These are phyloP conservation scores for Globisporangium polare DNA, from an alignment of 352 stramenopile species.

Conservation along the genomic window DNA sequence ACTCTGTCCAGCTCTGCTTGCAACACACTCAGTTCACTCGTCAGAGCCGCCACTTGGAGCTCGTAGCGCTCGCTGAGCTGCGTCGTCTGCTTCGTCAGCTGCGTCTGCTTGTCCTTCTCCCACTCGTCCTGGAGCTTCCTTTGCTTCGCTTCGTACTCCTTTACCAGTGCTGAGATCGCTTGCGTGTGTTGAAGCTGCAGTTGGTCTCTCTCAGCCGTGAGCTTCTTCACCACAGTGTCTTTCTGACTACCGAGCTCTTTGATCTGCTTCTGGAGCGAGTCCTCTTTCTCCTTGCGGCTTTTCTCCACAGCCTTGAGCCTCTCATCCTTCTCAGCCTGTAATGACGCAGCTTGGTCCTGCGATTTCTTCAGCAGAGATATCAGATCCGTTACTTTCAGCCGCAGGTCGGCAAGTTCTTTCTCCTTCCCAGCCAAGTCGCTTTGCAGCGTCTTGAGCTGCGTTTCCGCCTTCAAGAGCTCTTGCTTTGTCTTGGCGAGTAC, in stretches of 20 bases:
- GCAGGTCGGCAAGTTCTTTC: slow-evolving; percentile 18
- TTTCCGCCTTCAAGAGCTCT: slow-evolving; percentile 10
- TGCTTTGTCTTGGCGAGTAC: slow-evolving; percentile 1
- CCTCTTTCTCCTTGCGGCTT: slow-evolving; percentile 41
- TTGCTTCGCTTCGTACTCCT: slow-evolving; percentile 12
- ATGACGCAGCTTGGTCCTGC: slow-evolving; percentile 24
- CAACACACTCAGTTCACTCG: slow-evolving; percentile 15
- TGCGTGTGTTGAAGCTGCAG: slow-evolving; percentile 21
- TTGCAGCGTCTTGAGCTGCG: slow-evolving; percentile 16
- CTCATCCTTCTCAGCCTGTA: slow-evolving; percentile 27
- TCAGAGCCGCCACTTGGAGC: slow-evolving; percentile 19
- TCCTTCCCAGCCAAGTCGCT: not conserved
- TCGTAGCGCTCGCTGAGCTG: slow-evolving; percentile 26
- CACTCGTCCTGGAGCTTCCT: slow-evolving; percentile 19
- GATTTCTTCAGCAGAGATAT: slow-evolving; percentile 18
- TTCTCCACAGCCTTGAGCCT: slow-evolving; percentile 26
- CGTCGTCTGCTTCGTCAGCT: slow-evolving; percentile 18
- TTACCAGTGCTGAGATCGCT: slow-evolving; percentile 16
- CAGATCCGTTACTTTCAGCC: slow-evolving; percentile 16
- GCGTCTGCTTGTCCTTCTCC: slow-evolving; percentile 13
- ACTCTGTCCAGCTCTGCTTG: slow-evolving; percentile 5
- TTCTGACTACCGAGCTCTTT: slow-evolving; percentile 26
- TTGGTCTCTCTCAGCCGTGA: slow-evolving; percentile 22
- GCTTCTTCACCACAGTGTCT: slow-evolving; percentile 26
- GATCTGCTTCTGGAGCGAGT: slow-evolving; percentile 33